These are phyloP conservation scores for Xylaria sp. DNA, from an alignment of 2,329 filamentous ascomycete species.

Conservation along the genomic window DNA sequence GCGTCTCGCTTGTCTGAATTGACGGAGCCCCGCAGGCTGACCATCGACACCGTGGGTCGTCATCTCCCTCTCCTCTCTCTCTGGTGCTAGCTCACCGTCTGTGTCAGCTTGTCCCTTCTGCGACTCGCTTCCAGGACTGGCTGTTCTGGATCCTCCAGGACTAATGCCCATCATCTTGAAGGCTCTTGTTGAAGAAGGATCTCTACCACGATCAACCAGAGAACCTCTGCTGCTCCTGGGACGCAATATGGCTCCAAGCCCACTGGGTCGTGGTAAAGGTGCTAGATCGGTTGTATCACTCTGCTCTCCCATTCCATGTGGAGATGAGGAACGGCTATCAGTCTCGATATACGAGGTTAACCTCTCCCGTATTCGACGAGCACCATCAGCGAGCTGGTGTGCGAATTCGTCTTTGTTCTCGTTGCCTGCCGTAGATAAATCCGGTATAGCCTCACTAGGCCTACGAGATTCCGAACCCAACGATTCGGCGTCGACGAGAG, in stretches of 20 bases:
- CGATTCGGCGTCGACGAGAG: slow-evolving; percentile 42
- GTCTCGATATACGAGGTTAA: slow-evolving; percentile 75
- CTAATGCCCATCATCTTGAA: slow-evolving; percentile 72
- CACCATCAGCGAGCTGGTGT: slow-evolving; percentile 75
- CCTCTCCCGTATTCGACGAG: slow-evolving; percentile 77
- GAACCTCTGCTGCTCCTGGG: slow-evolving; percentile 76
- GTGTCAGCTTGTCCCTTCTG: slow-evolving; percentile 29
- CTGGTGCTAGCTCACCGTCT: slow-evolving; percentile 22
- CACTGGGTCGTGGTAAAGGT: slow-evolving; percentile 58
- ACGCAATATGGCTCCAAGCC: slow-evolving; percentile 69
- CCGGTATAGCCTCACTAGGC: slow-evolving; percentile 2
- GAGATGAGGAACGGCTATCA: slow-evolving; percentile 63
- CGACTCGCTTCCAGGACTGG: slow-evolving; percentile 34
- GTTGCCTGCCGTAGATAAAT: not conserved
- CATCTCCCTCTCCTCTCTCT: slow-evolving; percentile 36
- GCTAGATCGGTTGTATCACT: slow-evolving; percentile 47
- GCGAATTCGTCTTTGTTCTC: slow-evolving; percentile 73
- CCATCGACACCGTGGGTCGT: slow-evolving; percentile 38
- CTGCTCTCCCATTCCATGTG: slow-evolving; percentile 51
- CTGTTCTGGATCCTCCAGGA: slow-evolving; percentile 50
- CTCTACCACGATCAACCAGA: slow-evolving; percentile 61
- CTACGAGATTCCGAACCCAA: slow-evolving; percentile 21
- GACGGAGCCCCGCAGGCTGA: slow-evolving; percentile 63
- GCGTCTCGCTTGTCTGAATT: slow-evolving; percentile 67
- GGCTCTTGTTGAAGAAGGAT: slow-evolving; percentile 61